Percentiles rank a stretch among this genome's conserved stretches.
Conservation (phyloP, 2,329 filamentous ascomycete species). For the Clonostachys rhizophaga region DNA sequence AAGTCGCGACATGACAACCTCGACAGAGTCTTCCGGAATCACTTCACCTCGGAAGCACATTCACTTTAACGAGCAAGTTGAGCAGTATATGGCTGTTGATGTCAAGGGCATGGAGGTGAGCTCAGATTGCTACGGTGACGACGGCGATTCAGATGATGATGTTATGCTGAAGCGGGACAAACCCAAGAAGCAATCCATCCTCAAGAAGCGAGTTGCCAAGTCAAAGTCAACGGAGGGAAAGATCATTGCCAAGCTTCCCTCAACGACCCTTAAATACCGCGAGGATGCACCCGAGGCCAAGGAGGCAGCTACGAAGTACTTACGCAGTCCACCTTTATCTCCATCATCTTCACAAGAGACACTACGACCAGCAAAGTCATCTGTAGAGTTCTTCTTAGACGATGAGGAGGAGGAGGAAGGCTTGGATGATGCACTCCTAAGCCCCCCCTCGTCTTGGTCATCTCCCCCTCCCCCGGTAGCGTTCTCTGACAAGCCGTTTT, state of each 20-base stretch:
- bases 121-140: constrained; percentile 34
- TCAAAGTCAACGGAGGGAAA: constrained; percentile 59
- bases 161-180: constrained; percentile 75
- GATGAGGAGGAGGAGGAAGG: constrained; percentile 55
- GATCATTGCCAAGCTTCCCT: constrained; percentile 82
- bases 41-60: constrained; percentile 74
- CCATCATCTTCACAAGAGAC: constrained; percentile 83
- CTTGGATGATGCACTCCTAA: constrained; percentile 26
- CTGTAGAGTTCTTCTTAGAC: constrained; percentile 58
- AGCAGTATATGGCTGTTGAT: constrained; percentile 93
- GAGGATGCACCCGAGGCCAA: constrained; percentile 68
- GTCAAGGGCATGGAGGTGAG: constrained; percentile 74
- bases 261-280: constrained; percentile 81
- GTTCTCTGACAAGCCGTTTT: too few relatives aligned
- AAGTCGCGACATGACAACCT: constrained; percentile 52
- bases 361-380: constrained; percentile 63
- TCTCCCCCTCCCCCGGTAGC: constrained; percentile 4
- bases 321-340: constrained; percentile 49
- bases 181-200: constrained; percentile 51
- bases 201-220: constrained; percentile 23
- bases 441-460: constrained; percentile 21
- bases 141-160: constrained; percentile 70
- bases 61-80: constrained; percentile 92
- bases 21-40: constrained; percentile 62
- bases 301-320: constrained; percentile 58